Evolutionary conservation across 805 yeast genomes (phyloP), one percentile per base, ranked within the genome.

Genomic region (Ogataea methanolica): DNA sequence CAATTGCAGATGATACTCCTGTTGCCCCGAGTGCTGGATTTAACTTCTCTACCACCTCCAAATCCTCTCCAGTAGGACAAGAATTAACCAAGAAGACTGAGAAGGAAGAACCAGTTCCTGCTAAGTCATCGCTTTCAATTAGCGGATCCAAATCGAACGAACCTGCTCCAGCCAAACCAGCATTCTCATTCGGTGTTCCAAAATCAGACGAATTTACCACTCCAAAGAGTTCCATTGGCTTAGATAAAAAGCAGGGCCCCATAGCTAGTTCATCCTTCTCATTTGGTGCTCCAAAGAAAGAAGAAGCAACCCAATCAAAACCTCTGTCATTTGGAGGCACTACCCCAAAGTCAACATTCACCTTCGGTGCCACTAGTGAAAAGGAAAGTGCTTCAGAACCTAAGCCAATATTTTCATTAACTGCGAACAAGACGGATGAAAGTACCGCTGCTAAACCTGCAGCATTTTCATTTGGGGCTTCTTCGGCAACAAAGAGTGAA

Each of bases 21-120:
- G 33, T 45, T 16, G 46, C 21, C 12, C 54, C 54, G 15, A 49
- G 50, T 37, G 51, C 50, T 14, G 55, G 49, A 14, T 51, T 51
- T 37, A 42, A 33, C n/a, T 51, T 51, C 38, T 40, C 44, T 34
- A 33, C 8, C 6, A 15, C 16, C 1, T 8, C 16, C 12, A 19
- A 33, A 33, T 14, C 31, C 9, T 8, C 31, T 8, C 11, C 31
- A 26, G 31, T 6, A 3, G 31, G 9, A 26, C 31, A 1, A 26
- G 29, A 23, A 23, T 6, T 8, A 23, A 23, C 29, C 5, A 33
- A 43, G 26, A 31, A 36, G 14, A 23, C 29, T 2, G 19, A 43
- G 35, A 31, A 36, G 14, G 43, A 21, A 19, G 43, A 37, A 37
- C 33, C 45, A 7, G 9, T 23, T 23, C 29, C 29, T 23, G 29